Evolutionary conservation across 1,284 basidiomycete species (phyloP).

Genomic region (Coniferiporia sulphurascens): DNA sequence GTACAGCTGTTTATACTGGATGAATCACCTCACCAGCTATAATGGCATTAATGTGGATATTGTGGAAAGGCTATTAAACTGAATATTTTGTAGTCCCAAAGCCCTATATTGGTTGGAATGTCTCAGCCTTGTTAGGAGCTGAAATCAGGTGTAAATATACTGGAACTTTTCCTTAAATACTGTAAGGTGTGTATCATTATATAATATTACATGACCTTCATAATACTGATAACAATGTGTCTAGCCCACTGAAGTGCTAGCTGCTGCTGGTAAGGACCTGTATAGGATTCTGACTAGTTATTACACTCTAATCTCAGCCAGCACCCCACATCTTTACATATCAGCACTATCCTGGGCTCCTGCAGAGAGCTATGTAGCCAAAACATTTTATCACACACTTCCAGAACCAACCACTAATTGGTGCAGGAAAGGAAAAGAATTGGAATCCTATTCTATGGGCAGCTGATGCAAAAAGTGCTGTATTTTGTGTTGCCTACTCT

Average conservation of each 20-base stretch:
- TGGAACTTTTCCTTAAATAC: not conserved
- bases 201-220: not conserved
- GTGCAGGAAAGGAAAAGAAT: not conserved
- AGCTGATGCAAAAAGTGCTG: not conserved
- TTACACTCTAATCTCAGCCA: not conserved
- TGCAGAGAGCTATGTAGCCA: not conserved
- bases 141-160: not conserved
- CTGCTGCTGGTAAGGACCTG: not conserved
- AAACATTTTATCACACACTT: not conserved
- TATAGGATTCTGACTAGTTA: not conserved
- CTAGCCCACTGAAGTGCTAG: not conserved
- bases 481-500: slow-evolving; percentile 1
- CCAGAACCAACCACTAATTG: not conserved
- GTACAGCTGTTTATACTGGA: slow-evolving; percentile 27
- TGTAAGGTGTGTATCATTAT: not conserved
- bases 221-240: not conserved
- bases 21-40: slow-evolving; percentile 20
- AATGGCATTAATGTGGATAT: not conserved
- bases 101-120: slow-evolving; percentile 1
- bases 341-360: slow-evolving; percentile 7
- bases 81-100: not conserved
- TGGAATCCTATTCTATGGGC: not conserved
- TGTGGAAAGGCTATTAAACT: not conserved
- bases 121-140: not conserved
- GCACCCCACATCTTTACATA: slow-evolving; percentile 11